These are phyloP conservation scores for Phytophthora hibernalis DNA, from an alignment of 352 stramenopile genomes.

Conservation along the genomic window DNA sequence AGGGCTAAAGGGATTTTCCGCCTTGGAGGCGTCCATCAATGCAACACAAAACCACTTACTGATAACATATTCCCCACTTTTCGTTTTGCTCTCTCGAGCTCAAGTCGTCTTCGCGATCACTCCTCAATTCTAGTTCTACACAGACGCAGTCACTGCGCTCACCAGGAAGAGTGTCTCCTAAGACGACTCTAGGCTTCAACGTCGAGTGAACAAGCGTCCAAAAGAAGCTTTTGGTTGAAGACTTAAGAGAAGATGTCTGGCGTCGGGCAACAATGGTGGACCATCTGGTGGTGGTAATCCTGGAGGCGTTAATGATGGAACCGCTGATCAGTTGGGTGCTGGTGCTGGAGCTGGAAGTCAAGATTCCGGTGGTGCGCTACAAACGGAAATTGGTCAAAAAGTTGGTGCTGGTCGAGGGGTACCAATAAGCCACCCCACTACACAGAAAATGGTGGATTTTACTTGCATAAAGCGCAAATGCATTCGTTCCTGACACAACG, in stretches of 20 bases:
- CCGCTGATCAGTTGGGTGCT: too few relatives aligned
- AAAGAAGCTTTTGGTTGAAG: too few relatives aligned
- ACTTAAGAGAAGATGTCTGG: not conserved
- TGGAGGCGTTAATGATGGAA: too few relatives aligned
- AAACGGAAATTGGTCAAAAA: too few relatives aligned
- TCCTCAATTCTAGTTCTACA: not conserved
- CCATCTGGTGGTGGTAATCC: too few relatives aligned
- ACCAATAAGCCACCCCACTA: conserved; percentile 6
- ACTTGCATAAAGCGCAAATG: conserved; percentile 4
- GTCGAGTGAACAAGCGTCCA: too few relatives aligned
- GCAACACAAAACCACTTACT: not conserved
- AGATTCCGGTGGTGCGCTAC: too few relatives aligned
- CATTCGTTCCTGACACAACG: not conserved
- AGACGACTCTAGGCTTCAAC: too few relatives aligned
- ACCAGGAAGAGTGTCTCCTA: too few relatives aligned
- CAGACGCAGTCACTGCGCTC: too few relatives aligned
- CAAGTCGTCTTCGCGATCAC: not conserved
- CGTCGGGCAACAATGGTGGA: too few relatives aligned
- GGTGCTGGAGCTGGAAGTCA: too few relatives aligned
- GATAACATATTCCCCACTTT: not conserved
- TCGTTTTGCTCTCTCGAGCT: not conserved
- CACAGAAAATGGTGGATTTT: conserved; percentile 1
- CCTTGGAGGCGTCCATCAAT: not conserved
- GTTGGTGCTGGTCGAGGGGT: not conserved
- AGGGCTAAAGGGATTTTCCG: not conserved